These are phyloP conservation scores for Talinum fruticosum DNA, from an alignment of 148 eudicot species.

Conservation along the genomic window DNA sequence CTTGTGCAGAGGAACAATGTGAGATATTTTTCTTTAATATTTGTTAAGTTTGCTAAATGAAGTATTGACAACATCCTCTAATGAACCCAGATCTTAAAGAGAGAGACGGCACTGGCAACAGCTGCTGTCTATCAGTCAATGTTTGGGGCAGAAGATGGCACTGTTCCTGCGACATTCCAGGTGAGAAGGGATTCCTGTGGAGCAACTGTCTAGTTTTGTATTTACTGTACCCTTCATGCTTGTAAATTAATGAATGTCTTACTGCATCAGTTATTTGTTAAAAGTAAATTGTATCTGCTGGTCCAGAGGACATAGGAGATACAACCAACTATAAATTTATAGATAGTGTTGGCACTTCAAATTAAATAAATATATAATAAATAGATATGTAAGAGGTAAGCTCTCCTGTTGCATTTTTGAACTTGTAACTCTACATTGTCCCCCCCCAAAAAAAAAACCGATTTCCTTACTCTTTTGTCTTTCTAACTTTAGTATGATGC, in stretches of 20 bases:
- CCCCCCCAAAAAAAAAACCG: too few species aligned
- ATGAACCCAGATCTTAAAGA: slow-evolving; percentile 58
- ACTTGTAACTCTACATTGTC: too few species aligned
- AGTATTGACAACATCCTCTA: slow-evolving; percentile 14
- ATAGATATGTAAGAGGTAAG: too few species aligned
- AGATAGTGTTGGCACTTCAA: too few species aligned
- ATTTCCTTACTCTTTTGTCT: too few species aligned
- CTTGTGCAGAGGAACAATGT: slow-evolving; percentile 74
- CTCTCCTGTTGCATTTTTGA: not conserved
- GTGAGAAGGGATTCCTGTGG: slow-evolving; percentile 30
- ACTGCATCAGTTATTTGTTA: too few species aligned
- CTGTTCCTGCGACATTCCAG: slow-evolving; percentile 96
- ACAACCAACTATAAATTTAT: too few species aligned
- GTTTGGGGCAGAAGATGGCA: slow-evolving; percentile 96
- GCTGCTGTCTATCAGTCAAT: slow-evolving; percentile 94
- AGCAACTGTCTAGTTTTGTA: not conserved
- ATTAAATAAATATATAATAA: too few species aligned
- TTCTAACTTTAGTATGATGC: too few species aligned
- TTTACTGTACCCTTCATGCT: not conserved
- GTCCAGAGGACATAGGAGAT: too few species aligned
- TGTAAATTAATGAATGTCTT: not conserved
- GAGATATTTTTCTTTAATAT: slow-evolving; percentile 27
- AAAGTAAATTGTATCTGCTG: too few species aligned
- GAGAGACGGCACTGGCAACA: slow-evolving; percentile 90
- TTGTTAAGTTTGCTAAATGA: slow-evolving; percentile 2